A percentile compares a stretch with the other conserved stretches of the same genome.
These are phyloP conservation scores for Penicillium freii DNA, from an alignment of 2,329 filamentous ascomycete species.

Conservation along the genomic window DNA sequence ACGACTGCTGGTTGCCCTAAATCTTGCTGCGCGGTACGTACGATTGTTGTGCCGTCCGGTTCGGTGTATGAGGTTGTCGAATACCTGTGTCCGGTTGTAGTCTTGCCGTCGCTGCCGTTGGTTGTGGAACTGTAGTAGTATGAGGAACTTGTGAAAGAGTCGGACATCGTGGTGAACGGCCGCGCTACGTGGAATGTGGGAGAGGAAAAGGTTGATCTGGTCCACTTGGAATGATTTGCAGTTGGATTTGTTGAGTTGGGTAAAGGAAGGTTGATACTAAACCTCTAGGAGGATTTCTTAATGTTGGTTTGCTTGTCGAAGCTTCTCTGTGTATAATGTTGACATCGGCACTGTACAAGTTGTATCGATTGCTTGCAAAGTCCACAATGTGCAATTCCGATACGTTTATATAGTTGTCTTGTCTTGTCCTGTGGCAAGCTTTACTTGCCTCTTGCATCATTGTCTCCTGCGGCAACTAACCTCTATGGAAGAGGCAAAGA, in stretches of 20 bases:
- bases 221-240: slow-evolving; percentile 4
- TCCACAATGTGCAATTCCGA: neutral
- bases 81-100: slow-evolving; percentile 35
- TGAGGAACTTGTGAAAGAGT: slow-evolving; percentile 33
- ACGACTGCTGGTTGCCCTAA: slow-evolving; percentile 34
- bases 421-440: slow-evolving; percentile 7
- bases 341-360: neutral
- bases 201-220: slow-evolving; percentile 6
- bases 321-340: neutral
- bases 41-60: slow-evolving; percentile 32
- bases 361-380: neutral
- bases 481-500: slow-evolving; percentile 6
- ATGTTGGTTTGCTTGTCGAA: neutral
- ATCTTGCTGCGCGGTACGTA: slow-evolving; percentile 36
- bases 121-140: slow-evolving; percentile 35
- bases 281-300: neutral
- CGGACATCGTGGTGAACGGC: slow-evolving; percentile 21
- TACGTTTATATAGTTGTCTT: slow-evolving; percentile 1
- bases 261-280: neutral
- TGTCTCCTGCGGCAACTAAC: slow-evolving; percentile 2
- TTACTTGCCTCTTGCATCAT: slow-evolving; percentile 9
- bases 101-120: slow-evolving; percentile 26
- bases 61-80: slow-evolving; percentile 34
- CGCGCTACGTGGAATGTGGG: slow-evolving; percentile 8
- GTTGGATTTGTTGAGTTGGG: neutral